Evolutionary conservation across 371 early-diverging fungal species (phyloP).

Genomic region (Rhizopus delemar): DNA sequence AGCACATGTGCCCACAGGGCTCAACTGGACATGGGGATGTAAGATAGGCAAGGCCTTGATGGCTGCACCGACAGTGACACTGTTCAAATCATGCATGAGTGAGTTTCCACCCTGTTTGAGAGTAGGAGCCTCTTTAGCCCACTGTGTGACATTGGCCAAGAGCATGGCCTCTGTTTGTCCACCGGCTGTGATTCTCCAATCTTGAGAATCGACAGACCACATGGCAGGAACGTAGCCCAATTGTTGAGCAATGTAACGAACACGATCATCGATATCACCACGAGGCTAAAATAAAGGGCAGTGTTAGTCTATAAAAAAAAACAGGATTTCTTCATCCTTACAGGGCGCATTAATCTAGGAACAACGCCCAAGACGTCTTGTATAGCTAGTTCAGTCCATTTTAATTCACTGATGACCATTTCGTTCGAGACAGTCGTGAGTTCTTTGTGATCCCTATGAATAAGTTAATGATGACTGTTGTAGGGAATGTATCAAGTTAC

Average conservation of each 20-base stretch:
- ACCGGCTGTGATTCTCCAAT: constrained; percentile 41
- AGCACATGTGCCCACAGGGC: constrained; percentile 43
- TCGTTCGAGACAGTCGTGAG: constrained; percentile 61
- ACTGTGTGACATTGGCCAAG: constrained; percentile 47
- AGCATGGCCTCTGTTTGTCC: constrained; percentile 35
- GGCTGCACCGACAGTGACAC: constrained; percentile 58
- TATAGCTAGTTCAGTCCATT: constrained; percentile 59
- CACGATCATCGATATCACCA: constrained; percentile 57
- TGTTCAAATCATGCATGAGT: constrained; percentile 59
- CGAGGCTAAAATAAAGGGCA: constrained; percentile 30
- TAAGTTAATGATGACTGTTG: not conserved
- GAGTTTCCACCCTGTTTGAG: constrained; percentile 55
- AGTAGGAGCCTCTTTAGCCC: constrained; percentile 41
- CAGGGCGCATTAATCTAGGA: constrained; percentile 64
- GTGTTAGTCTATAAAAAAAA: not conserved
- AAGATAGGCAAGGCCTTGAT: constrained; percentile 57
- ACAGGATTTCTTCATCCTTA: constrained; percentile 7
- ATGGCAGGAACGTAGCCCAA: constrained; percentile 50
- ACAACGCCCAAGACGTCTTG: constrained; percentile 61
- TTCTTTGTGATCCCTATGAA: constrained; percentile 55
- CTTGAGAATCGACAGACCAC: constrained; percentile 53
- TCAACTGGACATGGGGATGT: constrained; percentile 40
- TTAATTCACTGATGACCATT: constrained; percentile 61
- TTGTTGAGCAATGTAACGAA: constrained; percentile 46
- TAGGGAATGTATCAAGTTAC: constrained; percentile 26